These are phyloP conservation scores for Rubia tinctorum DNA, from an alignment of 305 asterid genomes.

Conservation along the genomic window DNA sequence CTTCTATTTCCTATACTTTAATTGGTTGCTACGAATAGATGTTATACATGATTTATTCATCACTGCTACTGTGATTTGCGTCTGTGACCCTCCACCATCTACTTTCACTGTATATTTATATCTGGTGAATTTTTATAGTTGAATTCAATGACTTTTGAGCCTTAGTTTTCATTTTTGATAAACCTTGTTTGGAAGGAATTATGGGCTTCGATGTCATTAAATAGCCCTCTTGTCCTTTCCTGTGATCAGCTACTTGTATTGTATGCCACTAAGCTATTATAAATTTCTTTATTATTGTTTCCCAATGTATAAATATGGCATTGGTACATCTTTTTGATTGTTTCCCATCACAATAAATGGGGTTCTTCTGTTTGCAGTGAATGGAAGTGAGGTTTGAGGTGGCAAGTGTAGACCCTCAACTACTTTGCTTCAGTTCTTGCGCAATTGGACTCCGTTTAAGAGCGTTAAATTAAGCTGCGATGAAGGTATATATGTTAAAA, in stretches of 20 bases:
- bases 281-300: not conserved
- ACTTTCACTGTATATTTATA: not conserved
- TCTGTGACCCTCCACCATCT: not conserved
- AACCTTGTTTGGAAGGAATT: not conserved
- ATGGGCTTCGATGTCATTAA: not conserved
- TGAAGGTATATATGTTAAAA: too few relatives aligned
- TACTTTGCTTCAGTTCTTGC: too few relatives aligned
- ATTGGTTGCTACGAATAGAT: not conserved
- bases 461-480: too few relatives aligned
- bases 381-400: too few relatives aligned
- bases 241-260: not conserved
- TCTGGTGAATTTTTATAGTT: not conserved
- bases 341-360: constrained; percentile 18
- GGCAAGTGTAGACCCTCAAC: too few relatives aligned
- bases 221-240: not conserved
- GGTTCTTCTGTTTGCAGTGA: too few relatives aligned
- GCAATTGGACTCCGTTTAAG: too few relatives aligned
- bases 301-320: constrained; percentile 7
- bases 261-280: not conserved
- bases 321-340: constrained; percentile 1
- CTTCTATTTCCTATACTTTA: not conserved
- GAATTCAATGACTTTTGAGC: not conserved
- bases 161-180: not conserved
- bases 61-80: not conserved
- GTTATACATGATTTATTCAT: not conserved